A percentile compares a stretch with the other conserved stretches of the same genome.
These are phyloP conservation scores for Tulasnella sp. DNA, from an alignment of 768 basidiomycete species.

Conservation along the genomic window DNA sequence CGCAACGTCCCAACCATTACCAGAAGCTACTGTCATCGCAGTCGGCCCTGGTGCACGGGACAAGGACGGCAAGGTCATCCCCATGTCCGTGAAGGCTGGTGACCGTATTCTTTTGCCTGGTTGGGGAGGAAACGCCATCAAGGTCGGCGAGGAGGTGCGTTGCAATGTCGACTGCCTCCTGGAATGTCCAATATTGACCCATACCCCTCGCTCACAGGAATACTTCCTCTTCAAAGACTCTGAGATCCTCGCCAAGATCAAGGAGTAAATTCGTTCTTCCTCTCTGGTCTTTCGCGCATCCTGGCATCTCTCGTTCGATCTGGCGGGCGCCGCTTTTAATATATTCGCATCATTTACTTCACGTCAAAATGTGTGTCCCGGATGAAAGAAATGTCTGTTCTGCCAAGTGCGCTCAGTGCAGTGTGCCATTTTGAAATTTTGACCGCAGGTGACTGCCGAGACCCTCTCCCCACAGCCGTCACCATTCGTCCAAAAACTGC, in stretches of 20 bases:
- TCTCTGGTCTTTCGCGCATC: not conserved
- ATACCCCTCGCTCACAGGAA: constrained; percentile 53
- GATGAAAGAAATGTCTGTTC: not conserved
- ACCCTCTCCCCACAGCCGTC: not conserved
- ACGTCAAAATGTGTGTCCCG: not conserved
- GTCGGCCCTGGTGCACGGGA: constrained; percentile 91
- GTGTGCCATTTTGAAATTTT: not conserved
- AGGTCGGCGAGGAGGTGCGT: constrained; percentile 88
- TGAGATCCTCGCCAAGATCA: constrained; percentile 94
- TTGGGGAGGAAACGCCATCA: constrained; percentile 95
- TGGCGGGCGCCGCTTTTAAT: constrained; percentile 1
- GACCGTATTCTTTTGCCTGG: constrained; percentile 92
- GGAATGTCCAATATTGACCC: not conserved
- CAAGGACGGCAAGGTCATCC: constrained; percentile 74
- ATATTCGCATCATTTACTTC: constrained; percentile 9
- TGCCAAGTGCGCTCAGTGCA: not conserved
- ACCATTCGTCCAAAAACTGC: not conserved
- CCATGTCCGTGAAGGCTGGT: constrained; percentile 76
- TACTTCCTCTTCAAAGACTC: constrained; percentile 91
- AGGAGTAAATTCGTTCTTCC: constrained; percentile 53
- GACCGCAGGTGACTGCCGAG: not conserved
- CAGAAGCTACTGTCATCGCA: constrained; percentile 94
- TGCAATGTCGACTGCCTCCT: not conserved
- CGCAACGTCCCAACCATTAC: constrained; percentile 77
- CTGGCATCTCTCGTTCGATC: not conserved